Conservation (phyloP, 139 green algal species). For the Asterochloris sp. region DNA sequence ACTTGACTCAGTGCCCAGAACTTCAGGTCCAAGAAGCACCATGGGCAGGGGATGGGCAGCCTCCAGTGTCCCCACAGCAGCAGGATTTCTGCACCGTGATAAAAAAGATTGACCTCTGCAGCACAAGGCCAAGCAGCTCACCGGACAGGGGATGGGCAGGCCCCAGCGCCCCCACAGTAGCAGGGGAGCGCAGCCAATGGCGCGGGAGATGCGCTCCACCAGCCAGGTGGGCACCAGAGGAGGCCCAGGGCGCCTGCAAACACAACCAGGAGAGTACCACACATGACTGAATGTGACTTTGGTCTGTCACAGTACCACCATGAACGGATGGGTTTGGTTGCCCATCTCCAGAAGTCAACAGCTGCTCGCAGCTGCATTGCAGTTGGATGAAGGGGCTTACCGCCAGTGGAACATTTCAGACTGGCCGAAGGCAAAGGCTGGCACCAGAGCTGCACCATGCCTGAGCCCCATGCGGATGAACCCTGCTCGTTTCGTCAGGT, state of each 20-base stretch:
- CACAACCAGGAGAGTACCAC: too few relatives aligned
- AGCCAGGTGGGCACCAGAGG: conserved; percentile 28
- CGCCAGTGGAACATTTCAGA: conserved; percentile 56
- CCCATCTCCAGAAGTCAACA: too few relatives aligned
- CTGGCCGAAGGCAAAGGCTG: conserved; percentile 89
- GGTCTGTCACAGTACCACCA: too few relatives aligned
- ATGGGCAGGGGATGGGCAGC: neutral
- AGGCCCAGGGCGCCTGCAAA: conserved; percentile 34
- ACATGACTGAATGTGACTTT: too few relatives aligned
- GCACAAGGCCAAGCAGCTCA: neutral
- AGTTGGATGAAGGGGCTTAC: too few relatives aligned
- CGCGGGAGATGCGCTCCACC: neutral
- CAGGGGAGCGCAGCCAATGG: conserved; percentile 46
- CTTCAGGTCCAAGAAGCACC: neutral
- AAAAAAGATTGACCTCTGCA: neutral
- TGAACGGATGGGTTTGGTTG: too few relatives aligned
- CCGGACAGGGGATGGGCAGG: conserved; percentile 38
- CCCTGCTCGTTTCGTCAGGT: conserved; percentile 55
- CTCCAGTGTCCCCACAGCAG: neutral
- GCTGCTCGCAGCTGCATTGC: too few relatives aligned
- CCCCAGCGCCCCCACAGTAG: conserved; percentile 49
- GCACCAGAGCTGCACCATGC: conserved; percentile 62
- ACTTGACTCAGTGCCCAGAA: neutral
- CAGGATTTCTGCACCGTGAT: neutral
- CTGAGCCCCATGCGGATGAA: conserved; percentile 78